These are phyloP conservation scores for Coemansia sp. DNA, from an alignment of 192 early-diverging fungal genomes.

Conservation along the genomic window DNA sequence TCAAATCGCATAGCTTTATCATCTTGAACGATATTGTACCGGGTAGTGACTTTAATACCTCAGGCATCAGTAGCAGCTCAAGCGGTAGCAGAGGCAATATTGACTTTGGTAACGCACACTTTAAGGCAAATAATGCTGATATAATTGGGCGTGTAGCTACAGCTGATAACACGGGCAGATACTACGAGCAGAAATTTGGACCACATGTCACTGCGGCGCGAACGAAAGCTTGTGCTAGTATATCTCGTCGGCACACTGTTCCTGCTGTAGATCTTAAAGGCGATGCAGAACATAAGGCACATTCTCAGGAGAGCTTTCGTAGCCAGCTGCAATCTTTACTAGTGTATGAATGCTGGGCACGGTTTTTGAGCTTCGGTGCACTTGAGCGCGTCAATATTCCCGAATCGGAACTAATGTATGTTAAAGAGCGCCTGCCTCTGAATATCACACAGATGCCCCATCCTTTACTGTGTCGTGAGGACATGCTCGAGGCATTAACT, in stretches of 20 bases:
- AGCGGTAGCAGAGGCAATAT: not conserved
- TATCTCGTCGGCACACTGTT: slow-evolving; percentile 16
- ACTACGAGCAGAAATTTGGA: not conserved
- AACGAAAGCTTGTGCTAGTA: not conserved
- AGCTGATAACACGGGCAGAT: not conserved
- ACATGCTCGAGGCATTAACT: slow-evolving; percentile 35
- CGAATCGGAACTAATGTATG: slow-evolving; percentile 23
- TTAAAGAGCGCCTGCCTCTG: slow-evolving; percentile 38
- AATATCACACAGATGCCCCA: slow-evolving; percentile 27
- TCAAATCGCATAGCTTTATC: slow-evolving; percentile 31
- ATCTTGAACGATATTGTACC: slow-evolving; percentile 18
- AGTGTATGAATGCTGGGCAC: slow-evolving; percentile 38
- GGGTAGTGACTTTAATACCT: slow-evolving; percentile 25
- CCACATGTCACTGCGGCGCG: no score
- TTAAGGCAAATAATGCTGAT: no score
- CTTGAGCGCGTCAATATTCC: slow-evolving; percentile 21
- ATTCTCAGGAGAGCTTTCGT: slow-evolving; percentile 17
- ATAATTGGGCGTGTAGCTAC: not conserved
- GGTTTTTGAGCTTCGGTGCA: slow-evolving; percentile 21
- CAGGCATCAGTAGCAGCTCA: slow-evolving; percentile 6
- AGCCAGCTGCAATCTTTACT: slow-evolving; percentile 35
- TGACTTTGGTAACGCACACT: not conserved
- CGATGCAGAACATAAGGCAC: not conserved
- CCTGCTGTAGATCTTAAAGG: slow-evolving; percentile 1
- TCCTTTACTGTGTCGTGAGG: slow-evolving; percentile 25